Evolutionary conservation across 2,329 filamentous ascomycete genomes (phyloP).

Genomic region (Exserohilum rostratum): DNA sequence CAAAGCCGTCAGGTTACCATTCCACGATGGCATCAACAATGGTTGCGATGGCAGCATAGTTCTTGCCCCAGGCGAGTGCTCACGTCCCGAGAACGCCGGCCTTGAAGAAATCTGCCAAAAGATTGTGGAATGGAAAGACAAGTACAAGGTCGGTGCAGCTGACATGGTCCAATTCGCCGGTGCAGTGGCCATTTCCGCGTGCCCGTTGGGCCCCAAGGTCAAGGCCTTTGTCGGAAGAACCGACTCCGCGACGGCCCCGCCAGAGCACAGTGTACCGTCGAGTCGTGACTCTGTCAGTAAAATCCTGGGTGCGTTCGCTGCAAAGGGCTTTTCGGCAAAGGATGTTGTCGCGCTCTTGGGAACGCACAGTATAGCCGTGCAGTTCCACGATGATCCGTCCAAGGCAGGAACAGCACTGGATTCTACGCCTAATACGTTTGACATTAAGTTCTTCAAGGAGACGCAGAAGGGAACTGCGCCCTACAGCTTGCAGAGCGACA

Average conservation of each 20-base stretch:
- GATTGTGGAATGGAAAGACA: slow-evolving; percentile 46
- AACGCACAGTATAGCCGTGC: slow-evolving; percentile 36
- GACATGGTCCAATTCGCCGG: slow-evolving; percentile 40
- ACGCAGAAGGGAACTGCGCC: slow-evolving; percentile 35
- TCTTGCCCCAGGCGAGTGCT: slow-evolving; percentile 33
- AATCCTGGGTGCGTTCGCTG: slow-evolving; percentile 31
- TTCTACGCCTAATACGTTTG: slow-evolving; percentile 35
- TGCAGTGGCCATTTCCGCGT: slow-evolving; percentile 28
- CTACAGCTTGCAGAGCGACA: slow-evolving; percentile 31
- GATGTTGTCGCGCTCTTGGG: slow-evolving; percentile 46
- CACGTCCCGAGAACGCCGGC: slow-evolving; percentile 50
- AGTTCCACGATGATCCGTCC: slow-evolving; percentile 33
- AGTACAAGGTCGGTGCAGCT: slow-evolving; percentile 44
- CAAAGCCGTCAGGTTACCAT: slow-evolving; percentile 29
- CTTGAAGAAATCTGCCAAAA: slow-evolving; percentile 51
- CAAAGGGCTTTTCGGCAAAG: slow-evolving; percentile 33
- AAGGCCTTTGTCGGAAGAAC: slow-evolving; percentile 28
- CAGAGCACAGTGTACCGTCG: slow-evolving; percentile 18
- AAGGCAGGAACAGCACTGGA: slow-evolving; percentile 35
- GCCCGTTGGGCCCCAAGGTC: slow-evolving; percentile 31
- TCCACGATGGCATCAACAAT: slow-evolving; percentile 39
- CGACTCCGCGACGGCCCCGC: slow-evolving; percentile 24
- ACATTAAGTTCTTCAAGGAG: slow-evolving; percentile 38
- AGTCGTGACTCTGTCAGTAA: slow-evolving; percentile 22
- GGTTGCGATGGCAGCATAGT: slow-evolving; percentile 37